Conservation (phyloP, 2,329 filamentous ascomycete genomes). For the Neobulgaria alba region DNA sequence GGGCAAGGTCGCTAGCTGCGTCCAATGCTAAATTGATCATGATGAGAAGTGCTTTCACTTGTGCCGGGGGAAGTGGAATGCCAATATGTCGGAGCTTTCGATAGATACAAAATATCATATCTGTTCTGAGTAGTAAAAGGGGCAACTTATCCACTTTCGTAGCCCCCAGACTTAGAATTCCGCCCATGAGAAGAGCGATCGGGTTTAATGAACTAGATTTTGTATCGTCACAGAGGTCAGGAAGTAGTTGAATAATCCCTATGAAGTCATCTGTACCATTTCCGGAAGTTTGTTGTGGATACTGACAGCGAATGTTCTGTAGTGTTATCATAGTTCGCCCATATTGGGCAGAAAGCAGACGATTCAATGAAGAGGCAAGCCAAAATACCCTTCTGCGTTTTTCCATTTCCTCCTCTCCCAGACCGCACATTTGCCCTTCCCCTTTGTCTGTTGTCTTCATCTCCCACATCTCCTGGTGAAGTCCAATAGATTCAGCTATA, state of each 20-base stretch:
- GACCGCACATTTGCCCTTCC: no score
- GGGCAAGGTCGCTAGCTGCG: slow-evolving; percentile 9
- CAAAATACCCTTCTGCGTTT: slow-evolving; percentile 17
- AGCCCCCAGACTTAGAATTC: no score
- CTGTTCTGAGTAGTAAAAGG: slow-evolving; percentile 11
- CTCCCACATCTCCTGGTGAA: slow-evolving; percentile 22
- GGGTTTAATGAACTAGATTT: no score
- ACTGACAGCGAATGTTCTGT: slow-evolving; percentile 11
- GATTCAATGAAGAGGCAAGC: slow-evolving; percentile 16
- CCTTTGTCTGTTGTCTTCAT: slow-evolving; percentile 6
- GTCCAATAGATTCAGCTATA: slow-evolving; percentile 23
- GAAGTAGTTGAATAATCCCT: slow-evolving; percentile 10
- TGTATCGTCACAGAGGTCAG: slow-evolving; percentile 3
- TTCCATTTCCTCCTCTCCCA: slow-evolving; percentile 8
- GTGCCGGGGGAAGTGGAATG: slow-evolving; percentile 1
- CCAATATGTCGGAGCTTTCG: slow-evolving; percentile 8
- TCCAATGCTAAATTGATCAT: slow-evolving; percentile 15
- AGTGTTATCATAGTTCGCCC: slow-evolving; percentile 16
- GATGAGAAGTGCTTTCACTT: slow-evolving; percentile 6
- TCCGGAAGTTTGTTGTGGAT: slow-evolving; percentile 5
- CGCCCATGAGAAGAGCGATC: slow-evolving; percentile 1
- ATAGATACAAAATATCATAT: slow-evolving; percentile 16
- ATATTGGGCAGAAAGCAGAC: slow-evolving; percentile 16
- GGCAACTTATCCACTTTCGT: no score
- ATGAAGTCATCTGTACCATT: slow-evolving; percentile 37